Conservation (phyloP, 257 asterid genomes). For the Solanum commersonii region DNA sequence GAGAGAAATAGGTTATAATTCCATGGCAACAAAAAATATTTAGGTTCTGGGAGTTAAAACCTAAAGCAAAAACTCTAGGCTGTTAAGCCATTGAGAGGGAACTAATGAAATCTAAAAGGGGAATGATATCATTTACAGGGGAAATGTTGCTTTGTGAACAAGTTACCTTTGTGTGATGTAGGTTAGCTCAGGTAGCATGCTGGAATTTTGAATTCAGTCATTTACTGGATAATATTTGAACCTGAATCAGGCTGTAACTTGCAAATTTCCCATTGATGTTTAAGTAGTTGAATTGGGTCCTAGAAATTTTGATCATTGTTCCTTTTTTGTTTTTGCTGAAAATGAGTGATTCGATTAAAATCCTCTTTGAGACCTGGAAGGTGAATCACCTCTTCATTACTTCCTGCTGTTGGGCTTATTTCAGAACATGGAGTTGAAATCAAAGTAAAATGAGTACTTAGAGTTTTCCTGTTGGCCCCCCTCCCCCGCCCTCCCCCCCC, state of each 20-base stretch:
- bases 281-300: not conserved
- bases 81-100: not conserved
- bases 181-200: not conserved
- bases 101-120: not conserved
- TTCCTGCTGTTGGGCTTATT: not conserved
- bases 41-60: not conserved
- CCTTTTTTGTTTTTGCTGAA: not conserved
- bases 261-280: not conserved
- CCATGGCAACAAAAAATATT: not conserved
- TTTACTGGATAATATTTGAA: not conserved
- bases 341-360: not conserved
- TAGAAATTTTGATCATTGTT: not conserved
- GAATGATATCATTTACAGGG: not conserved
- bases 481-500: accelerated
- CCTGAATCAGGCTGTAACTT: not conserved
- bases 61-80: not conserved
- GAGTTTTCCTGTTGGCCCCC: not conserved
- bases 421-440: not conserved
- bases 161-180: not conserved
- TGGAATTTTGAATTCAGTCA: not conserved
- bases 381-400: not conserved
- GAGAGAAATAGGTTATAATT: not conserved
- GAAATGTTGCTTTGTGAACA: not conserved
- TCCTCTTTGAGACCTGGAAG: not conserved
- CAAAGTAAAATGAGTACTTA: not conserved